Evolutionary conservation across 2,329 filamentous ascomycete genomes (phyloP).

Genomic region (Hymenoscyphus repandus): DNA sequence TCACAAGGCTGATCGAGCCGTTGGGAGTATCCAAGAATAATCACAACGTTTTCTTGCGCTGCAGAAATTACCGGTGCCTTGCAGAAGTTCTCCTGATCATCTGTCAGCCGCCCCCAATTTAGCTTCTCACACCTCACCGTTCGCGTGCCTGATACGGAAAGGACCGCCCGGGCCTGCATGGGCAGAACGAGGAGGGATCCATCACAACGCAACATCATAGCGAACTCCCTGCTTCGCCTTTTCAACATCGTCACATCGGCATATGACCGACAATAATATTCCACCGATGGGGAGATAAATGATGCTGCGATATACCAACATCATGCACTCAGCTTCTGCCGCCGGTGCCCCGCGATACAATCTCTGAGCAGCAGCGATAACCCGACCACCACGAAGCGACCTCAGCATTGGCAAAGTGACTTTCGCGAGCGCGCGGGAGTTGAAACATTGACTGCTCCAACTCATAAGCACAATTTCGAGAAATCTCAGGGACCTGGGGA

Average conservation of each 20-base stretch:
- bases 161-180: neutral
- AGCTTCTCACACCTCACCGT: neutral
- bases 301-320: slow-evolving; percentile 5
- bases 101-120: neutral
- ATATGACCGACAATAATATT: neutral
- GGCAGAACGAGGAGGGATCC: neutral
- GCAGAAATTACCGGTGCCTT: neutral
- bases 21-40: too few relatives aligned
- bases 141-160: neutral
- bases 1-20: too few relatives aligned
- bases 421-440: slow-evolving; percentile 9
- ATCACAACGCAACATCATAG: neutral
- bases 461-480: slow-evolving; percentile 15
- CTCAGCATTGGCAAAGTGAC: slow-evolving; percentile 3
- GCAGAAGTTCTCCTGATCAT: neutral
- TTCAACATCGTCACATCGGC: neutral
- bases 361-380: neutral
- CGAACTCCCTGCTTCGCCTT: neutral
- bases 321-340: slow-evolving; percentile 3
- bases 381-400: slow-evolving; percentile 1
- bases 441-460: slow-evolving; percentile 24
- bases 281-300: neutral
- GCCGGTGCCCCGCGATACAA: neutral
- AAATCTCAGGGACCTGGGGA: slow-evolving; percentile 7
- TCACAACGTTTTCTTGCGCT: too few relatives aligned